Evolutionary conservation across 2,329 filamentous ascomycete species (phyloP).

Genomic region (Cryphonectria japonica): DNA sequence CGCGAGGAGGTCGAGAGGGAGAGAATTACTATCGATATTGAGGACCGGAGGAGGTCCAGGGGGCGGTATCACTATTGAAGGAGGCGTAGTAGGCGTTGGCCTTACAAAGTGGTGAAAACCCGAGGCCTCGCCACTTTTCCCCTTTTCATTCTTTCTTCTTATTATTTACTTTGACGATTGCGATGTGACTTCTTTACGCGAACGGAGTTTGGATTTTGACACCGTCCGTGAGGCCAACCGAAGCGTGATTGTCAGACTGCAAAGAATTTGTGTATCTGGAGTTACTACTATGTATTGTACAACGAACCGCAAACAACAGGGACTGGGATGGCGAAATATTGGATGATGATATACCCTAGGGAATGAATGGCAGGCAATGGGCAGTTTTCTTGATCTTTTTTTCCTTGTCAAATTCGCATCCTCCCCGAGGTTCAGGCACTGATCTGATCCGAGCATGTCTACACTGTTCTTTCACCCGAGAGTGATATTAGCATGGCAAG

Average conservation of each 20-base stretch:
- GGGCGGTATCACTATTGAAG: slow-evolving; percentile 37
- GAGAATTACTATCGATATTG: slow-evolving; percentile 39
- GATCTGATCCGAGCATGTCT: neutral
- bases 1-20: slow-evolving; percentile 40
- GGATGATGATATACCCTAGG: neutral
- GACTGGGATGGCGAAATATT: neutral
- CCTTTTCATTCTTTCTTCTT: neutral
- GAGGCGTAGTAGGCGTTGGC: neutral
- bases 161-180: neutral
- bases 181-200: neutral
- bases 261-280: neutral
- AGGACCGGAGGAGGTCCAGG: slow-evolving; percentile 39
- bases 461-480: neutral
- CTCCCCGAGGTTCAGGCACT: neutral
- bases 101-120: neutral
- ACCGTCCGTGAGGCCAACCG: neutral
- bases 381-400: neutral
- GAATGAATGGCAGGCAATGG: neutral
- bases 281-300: neutral
- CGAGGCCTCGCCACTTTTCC: neutral
- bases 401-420: neutral
- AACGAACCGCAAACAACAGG: neutral
- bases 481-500: neutral
- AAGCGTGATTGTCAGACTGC: neutral
- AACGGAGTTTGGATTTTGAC: neutral